These are phyloP conservation scores for Tillandsia leiboldiana DNA, from an alignment of 176 grass and related monocot species.

Conservation along the genomic window DNA sequence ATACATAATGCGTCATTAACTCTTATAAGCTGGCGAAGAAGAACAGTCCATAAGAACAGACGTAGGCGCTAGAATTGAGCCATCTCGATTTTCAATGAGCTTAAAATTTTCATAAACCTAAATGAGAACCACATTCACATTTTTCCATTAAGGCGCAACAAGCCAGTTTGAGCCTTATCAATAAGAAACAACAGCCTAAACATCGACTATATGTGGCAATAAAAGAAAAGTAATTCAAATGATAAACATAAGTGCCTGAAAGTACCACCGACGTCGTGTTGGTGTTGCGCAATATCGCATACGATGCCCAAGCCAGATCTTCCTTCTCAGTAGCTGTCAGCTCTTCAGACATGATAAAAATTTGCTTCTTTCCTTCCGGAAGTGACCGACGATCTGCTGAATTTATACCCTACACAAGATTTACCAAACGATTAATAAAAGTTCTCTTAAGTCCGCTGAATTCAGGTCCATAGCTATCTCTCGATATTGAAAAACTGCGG, in stretches of 20 bases:
- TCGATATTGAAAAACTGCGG: no score
- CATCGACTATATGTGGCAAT: no score
- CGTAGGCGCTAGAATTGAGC: not conserved
- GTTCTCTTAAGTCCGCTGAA: not conserved
- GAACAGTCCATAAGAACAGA: conserved; percentile 7
- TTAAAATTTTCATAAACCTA: no score
- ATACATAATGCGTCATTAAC: conserved; percentile 45
- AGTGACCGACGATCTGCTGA: conserved; percentile 41
- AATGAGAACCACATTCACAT: no score
- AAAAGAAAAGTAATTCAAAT: no score
- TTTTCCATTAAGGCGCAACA: no score
- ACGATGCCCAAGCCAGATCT: conserved; percentile 78
- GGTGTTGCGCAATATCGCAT: conserved; percentile 66
- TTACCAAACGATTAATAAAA: not conserved
- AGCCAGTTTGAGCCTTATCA: no score
- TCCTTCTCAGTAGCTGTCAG: conserved; percentile 42
- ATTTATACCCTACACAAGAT: conserved; percentile 58
- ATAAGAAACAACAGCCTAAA: no score
- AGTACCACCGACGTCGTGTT: conserved; percentile 83
- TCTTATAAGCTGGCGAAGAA: conserved; percentile 53
- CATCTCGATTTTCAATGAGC: not conserved
- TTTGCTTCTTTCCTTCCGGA: conserved; percentile 59
- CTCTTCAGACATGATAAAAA: conserved; percentile 64
- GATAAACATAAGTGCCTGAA: not conserved
- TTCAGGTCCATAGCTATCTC: not conserved